Evolutionary conservation across 768 basidiomycete genomes (phyloP), one percentile per base, ranked within the genome.

Genomic region (Leccinum aurantiacum): DNA sequence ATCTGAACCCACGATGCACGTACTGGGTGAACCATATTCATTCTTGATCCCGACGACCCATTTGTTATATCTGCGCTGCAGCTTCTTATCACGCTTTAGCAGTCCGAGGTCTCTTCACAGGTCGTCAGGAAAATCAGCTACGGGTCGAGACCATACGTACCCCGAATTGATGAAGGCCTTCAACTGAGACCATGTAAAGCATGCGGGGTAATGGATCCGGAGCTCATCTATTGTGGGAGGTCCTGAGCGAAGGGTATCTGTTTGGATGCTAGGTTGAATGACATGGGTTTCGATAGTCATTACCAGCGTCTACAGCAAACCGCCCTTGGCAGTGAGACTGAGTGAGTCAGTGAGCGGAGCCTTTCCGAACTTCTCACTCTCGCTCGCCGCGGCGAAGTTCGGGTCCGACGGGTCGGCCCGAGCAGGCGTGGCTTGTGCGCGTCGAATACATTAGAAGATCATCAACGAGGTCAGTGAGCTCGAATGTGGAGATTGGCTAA

Each of bases 141-240:
- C 13, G 29, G 13, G 27, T 29, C 24, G 11, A 56, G 19, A 37
- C 24, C 8, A 22, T 53, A 68, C 78, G 47, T 70, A 89, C 89
- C 90, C 90, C 58, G 90, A 89, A 68, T 87, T 89, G 53, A 93
- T 79, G 63, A 93, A 91, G 4, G 84, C 81, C 75, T 86, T 91
- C 27, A 93, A 75, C 69, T 93, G 85, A 9, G 72, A 63, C 88
- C 89, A 93, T 0, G 90, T 89, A 64, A 91, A 91, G 62, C 82
- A 85, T 5, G 87, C 79, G 14, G 90, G 90, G 67, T 93, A 93
- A 68, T 90, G 75, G 1, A 74, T 79, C 8, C 84, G 70, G 6
- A 93, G 73, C 64, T 93, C 91, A 54, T 86, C 85, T 38, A 71
- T 75, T 1, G 89, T 90, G 13, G 91, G 91, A 22, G 79, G 85